phyloP scores from a whole-genome alignment of 2,329 filamentous ascomycete species.

The Diplodia mutila region DNA sequence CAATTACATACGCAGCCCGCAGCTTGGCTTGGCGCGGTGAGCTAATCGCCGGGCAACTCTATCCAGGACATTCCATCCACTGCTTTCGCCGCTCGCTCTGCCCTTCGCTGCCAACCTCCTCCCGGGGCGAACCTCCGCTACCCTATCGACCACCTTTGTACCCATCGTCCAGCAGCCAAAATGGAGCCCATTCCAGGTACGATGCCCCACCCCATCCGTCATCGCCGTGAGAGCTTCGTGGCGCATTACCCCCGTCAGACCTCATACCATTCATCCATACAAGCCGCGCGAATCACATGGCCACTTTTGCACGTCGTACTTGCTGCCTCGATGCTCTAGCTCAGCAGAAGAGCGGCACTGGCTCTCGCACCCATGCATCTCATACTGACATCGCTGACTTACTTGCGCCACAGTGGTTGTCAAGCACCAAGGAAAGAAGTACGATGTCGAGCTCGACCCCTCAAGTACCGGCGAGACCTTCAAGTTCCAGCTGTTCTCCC shows the following conservation, averaged over 20 bases:
- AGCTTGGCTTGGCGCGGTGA: constrained; percentile 19
- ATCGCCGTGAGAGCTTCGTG: not conserved
- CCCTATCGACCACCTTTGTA: not conserved
- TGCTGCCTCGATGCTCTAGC: not conserved
- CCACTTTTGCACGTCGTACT: not conserved
- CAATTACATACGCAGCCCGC: constrained; percentile 2
- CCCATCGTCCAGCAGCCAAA: not conserved
- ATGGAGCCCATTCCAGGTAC: constrained; percentile 26
- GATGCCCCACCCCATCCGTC: not conserved
- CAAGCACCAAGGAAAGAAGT: constrained; percentile 93
- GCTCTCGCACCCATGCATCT: not conserved
- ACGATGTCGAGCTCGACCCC: constrained; percentile 90
- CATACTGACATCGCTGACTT: constrained; percentile 4
- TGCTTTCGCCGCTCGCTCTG: constrained; percentile 13
- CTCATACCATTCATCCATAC: not conserved
- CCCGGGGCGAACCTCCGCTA: not conserved
- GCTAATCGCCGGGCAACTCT: constrained; percentile 20
- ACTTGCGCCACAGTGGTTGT: constrained; percentile 68
- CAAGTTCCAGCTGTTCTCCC: constrained; percentile 92
- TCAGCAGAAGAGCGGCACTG: not conserved
- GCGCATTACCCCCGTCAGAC: constrained; percentile 8
- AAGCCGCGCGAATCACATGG: not conserved
- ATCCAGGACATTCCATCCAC: constrained; percentile 19
- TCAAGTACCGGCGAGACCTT: constrained; percentile 85
- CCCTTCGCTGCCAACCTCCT: constrained; percentile 1